Evolutionary conservation across 768 basidiomycete species (phyloP), one percentile per base, ranked within the genome.

Genomic region (Pisolithus orientalis): DNA sequence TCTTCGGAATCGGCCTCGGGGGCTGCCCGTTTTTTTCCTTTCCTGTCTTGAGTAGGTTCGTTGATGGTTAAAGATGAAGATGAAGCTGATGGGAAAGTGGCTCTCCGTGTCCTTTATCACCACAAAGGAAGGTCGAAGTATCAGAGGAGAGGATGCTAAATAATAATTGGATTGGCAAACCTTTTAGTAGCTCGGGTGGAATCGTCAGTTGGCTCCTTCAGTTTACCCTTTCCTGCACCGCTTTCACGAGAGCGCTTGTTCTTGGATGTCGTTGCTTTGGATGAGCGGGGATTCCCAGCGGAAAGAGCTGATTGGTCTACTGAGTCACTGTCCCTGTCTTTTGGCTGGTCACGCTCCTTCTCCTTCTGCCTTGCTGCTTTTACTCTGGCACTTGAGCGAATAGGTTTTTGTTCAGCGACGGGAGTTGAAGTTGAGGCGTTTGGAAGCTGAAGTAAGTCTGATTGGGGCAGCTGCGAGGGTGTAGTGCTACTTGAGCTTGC

Each of bases 1-100:
- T 86, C 83, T 69, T 87, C 86, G 42, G 82, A 81, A 58, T 70
- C 70, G 32, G 74, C 69, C 71, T 91, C 87, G 45, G 86, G 85
- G 31, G 77, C 80, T 38, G 90, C 92, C 62, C 90, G 87, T 74
- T 94, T 95, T 83, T 96, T 96, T 53, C 92, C 94, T 71, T 94
- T 94, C 58, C 70, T 69, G 71, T 91, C 89, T 63, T 77, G 78
- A 3, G 72, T 59, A 46, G 85, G 80, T 76, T 92, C 90, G 83
- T 83, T 84, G 70, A 90, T 91, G 52, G 71, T 80, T 72, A 71
- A 79, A 68, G 59, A 77, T 65, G 58, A 73, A 46, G 62, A 73
- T 61, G 56, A 71, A 48, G 59, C 16, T 57, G 62, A 67, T 56
- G 62, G 71, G 70, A 72, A 70, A 46, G 80, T 78, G 55, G 77